Conservation (phyloP, 768 basidiomycete genomes). For the Lepiota venenata region DNA sequence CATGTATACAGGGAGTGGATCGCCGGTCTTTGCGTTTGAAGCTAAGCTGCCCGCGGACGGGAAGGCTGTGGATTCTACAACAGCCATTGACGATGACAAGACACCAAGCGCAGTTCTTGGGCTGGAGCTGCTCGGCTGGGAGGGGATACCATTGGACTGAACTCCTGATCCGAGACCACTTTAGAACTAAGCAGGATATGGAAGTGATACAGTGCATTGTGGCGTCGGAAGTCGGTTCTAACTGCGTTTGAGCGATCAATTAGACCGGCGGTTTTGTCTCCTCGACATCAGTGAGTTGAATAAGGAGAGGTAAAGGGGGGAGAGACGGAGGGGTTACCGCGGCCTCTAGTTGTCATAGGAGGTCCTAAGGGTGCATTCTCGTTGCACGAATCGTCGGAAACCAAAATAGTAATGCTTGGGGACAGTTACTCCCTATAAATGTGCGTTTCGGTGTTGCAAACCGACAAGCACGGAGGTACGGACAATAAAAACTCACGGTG, state of each 20-base stretch:
- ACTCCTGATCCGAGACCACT: not conserved
- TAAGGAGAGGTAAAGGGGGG: not conserved
- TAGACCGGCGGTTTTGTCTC: not conserved
- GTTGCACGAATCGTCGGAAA: not conserved
- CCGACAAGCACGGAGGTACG: slow-evolving; percentile 7
- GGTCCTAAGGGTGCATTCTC: not conserved
- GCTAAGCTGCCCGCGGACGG: no score
- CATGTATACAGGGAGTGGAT: no score
- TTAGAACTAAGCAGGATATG: not conserved
- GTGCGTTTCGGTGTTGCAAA: not conserved
- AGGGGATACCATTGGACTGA: no score
- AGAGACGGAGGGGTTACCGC: not conserved
- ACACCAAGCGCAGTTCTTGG: no score
- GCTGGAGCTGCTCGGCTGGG: no score
- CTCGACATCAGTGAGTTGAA: not conserved
- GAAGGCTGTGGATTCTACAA: no score
- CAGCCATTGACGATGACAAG: no score
- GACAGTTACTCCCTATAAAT: not conserved
- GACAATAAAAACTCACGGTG: not conserved
- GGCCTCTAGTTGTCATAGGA: not conserved
- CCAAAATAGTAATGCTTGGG: not conserved
- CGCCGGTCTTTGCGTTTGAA: no score
- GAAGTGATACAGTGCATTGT: not conserved
- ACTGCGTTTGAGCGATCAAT: not conserved
- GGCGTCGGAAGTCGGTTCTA: not conserved